phyloP scores from a whole-genome alignment of 164 flowering plant species.

The Magnolia changhungtana region DNA sequence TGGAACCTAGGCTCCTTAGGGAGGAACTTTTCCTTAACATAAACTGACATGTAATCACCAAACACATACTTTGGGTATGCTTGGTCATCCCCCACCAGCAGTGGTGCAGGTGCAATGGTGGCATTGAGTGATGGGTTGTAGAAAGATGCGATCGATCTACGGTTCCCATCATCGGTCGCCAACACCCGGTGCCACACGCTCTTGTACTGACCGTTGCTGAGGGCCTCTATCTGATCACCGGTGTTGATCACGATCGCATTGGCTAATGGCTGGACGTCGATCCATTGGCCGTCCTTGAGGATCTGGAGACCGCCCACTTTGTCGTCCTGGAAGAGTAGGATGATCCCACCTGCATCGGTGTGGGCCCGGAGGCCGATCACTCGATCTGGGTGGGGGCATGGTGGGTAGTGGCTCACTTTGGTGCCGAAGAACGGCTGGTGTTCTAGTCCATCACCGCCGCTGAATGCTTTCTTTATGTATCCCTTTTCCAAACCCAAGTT shows the following conservation, averaged over 20 bases:
- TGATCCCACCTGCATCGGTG: constrained; percentile 92
- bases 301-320: constrained; percentile 70
- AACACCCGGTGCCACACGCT: constrained; percentile 83
- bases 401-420: constrained; percentile 92
- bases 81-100: constrained; percentile 25
- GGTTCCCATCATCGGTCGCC: constrained; percentile 47
- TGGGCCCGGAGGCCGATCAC: constrained; percentile 82
- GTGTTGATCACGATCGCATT: constrained; percentile 87
- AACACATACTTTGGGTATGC: constrained; percentile 77
- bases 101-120: constrained; percentile 69
- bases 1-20: constrained; percentile 90
- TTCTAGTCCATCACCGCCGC: constrained; percentile 31
- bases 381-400: constrained; percentile 67
- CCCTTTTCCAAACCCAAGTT: constrained; percentile 72
- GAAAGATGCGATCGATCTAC: constrained; percentile 86
- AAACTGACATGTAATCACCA: constrained; percentile 85
- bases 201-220: constrained; percentile 87
- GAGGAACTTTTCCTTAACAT: constrained; percentile 73
- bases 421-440: constrained; percentile 72
- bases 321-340: constrained; percentile 87
- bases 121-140: constrained; percentile 78
- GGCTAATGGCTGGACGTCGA: constrained; percentile 73
- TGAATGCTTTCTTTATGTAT: constrained; percentile 66
- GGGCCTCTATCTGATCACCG: constrained; percentile 87
- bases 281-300: constrained; percentile 76